Percentiles rank a stretch among this genome's conserved stretches.
Conservation (phyloP, 371 early-diverging fungal genomes). For the Actinomucor elegans region DNA sequence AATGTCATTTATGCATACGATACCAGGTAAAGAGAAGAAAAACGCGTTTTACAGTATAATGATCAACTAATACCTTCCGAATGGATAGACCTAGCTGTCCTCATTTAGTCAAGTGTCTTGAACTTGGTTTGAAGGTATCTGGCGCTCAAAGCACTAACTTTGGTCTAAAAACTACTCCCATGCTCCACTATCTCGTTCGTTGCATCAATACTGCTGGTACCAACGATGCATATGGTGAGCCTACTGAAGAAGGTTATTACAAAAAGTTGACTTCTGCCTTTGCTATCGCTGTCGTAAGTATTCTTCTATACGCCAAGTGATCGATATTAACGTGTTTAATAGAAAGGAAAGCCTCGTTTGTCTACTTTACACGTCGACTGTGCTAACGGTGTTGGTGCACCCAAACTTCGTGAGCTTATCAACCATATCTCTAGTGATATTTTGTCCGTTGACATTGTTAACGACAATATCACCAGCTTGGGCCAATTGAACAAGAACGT, state of each 20-base stretch:
- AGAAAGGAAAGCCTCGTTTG: slow-evolving; percentile 68
- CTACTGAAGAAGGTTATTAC: slow-evolving; percentile 91
- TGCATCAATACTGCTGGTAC: slow-evolving; percentile 84
- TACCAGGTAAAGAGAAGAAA: slow-evolving; percentile 70
- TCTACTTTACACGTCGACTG: slow-evolving; percentile 84
- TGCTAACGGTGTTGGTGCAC: slow-evolving; percentile 98
- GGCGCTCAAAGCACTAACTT: slow-evolving; percentile 73
- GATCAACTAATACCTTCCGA: too few relatives aligned
- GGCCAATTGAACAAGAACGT: slow-evolving; percentile 86
- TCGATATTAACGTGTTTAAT: slow-evolving; percentile 24
- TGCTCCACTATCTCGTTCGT: slow-evolving; percentile 94
- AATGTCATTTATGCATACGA: slow-evolving; percentile 87
- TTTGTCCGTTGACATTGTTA: slow-evolving; percentile 66
- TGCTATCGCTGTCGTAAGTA: slow-evolving; percentile 74
- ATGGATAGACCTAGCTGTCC: slow-evolving; percentile 82
- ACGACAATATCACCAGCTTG: slow-evolving; percentile 66
- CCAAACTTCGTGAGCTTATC: slow-evolving; percentile 78
- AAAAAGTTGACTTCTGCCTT: slow-evolving; percentile 85
- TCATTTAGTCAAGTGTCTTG: slow-evolving; percentile 77
- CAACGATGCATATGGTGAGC: slow-evolving; percentile 86
- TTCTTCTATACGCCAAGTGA: background rate
- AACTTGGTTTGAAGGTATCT: slow-evolving; percentile 77
- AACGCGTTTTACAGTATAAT: background rate
- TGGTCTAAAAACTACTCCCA: slow-evolving; percentile 97
- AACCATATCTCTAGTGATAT: slow-evolving; percentile 64